phyloP scores from a whole-genome alignment of 2,329 filamentous ascomycete genomes.

The Colletotrichum sp. region DNA sequence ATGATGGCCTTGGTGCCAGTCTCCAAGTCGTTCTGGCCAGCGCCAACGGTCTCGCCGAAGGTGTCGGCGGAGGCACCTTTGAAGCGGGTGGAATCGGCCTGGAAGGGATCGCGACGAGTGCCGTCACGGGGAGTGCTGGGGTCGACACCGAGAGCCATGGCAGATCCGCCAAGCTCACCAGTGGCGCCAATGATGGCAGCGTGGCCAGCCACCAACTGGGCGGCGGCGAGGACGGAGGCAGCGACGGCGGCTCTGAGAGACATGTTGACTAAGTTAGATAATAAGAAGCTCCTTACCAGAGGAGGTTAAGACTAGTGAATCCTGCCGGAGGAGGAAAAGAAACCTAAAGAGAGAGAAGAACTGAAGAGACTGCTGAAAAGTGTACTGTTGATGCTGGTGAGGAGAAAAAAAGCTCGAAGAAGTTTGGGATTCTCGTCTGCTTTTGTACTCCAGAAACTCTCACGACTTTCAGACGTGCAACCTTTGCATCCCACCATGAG shows the following conservation, averaged over 20 bases:
- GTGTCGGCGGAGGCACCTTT: conserved; percentile 52
- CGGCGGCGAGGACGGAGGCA: conserved; percentile 55
- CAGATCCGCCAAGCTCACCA: conserved; percentile 61
- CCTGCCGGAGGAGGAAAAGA: conserved; percentile 17
- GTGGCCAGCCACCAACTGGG: conserved; percentile 63
- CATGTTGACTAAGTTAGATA: conserved; percentile 28
- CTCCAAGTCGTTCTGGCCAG: conserved; percentile 61
- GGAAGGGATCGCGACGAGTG: conserved; percentile 63
- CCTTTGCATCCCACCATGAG: background rate
- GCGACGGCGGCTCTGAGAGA: conserved; percentile 35
- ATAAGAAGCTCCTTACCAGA: conserved; percentile 16
- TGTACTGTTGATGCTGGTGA: conserved; percentile 13
- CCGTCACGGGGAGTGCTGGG: conserved; percentile 64
- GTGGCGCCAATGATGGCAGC: conserved; percentile 61
- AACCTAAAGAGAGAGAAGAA: conserved; percentile 6
- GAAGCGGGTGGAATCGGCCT: conserved; percentile 69
- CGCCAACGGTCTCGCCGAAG: conserved; percentile 62
- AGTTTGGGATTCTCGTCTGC: background rate
- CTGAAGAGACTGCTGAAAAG: conserved; percentile 17
- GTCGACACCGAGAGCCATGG: conserved; percentile 56
- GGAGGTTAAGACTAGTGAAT: conserved; percentile 13
- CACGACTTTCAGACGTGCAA: background rate
- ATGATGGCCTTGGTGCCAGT: conserved; percentile 61
- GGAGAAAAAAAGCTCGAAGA: background rate
- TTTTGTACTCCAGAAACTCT: conserved; percentile 14